Evolutionary conservation across 2,329 filamentous ascomycete species (phyloP).

Genomic region (Teratosphaeria nubilosa): DNA sequence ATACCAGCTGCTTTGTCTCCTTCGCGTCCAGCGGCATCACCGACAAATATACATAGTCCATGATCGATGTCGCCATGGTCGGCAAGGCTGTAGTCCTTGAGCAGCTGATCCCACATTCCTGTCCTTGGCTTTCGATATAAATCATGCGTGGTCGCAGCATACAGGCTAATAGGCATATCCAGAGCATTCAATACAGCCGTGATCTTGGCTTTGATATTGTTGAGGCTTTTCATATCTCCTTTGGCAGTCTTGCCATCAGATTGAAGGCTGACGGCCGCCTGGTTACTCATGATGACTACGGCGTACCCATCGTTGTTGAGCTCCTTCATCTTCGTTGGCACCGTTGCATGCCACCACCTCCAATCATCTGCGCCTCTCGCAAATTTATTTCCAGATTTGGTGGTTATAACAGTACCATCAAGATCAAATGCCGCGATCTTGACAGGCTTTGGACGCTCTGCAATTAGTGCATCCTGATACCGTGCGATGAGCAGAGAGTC

Average conservation of each 20-base stretch:
- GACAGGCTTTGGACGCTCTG: constrained; percentile 25
- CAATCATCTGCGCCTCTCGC: constrained; percentile 64
- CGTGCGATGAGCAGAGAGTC: constrained; percentile 67
- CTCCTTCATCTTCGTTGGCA: constrained; percentile 57
- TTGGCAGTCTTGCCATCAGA: constrained; percentile 59
- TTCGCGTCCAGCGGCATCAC: constrained; percentile 61
- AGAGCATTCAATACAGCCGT: constrained; percentile 58
- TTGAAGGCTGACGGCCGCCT: constrained; percentile 67
- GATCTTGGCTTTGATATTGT: constrained; percentile 76
- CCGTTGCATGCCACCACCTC: constrained; percentile 80
- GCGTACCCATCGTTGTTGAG: constrained; percentile 66
- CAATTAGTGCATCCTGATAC: constrained; percentile 36
- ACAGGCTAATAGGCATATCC: constrained; percentile 66
- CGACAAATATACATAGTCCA: constrained; percentile 69
- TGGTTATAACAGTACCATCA: constrained; percentile 78
- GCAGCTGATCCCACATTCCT: constrained; percentile 75
- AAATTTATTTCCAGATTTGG: constrained; percentile 72
- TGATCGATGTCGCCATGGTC: constrained; percentile 53
- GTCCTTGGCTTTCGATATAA: constrained; percentile 74
- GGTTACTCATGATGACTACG: constrained; percentile 77
- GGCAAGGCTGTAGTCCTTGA: constrained; percentile 39
- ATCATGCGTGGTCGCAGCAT: constrained; percentile 78
- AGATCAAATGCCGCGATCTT: constrained; percentile 66
- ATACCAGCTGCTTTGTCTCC: constrained; percentile 28
- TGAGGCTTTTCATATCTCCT: constrained; percentile 55